Percentiles rank a stretch among this genome's conserved stretches.
phyloP scores from a whole-genome alignment of 2,329 filamentous ascomycete genomes.

The Bipolaris gigantea region DNA sequence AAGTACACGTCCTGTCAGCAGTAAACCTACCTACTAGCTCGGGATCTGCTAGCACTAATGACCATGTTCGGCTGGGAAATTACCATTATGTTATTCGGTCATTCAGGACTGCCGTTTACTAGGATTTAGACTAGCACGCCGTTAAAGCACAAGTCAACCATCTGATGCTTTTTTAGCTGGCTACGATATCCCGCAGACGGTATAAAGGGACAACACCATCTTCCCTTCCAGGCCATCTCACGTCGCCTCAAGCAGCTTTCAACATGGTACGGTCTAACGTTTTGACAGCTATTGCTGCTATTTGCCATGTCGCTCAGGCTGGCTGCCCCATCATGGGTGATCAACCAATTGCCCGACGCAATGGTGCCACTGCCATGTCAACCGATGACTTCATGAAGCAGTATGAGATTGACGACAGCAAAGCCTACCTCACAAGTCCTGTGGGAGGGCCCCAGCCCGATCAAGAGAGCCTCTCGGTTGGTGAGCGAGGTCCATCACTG shows the following conservation, averaged over 20 bases:
- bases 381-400: constrained; percentile 43
- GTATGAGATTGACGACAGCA: constrained; percentile 43
- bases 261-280: constrained; percentile 31
- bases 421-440: constrained; percentile 59
- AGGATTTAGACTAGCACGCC: neutral
- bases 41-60: neutral
- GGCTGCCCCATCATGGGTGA: constrained; percentile 44
- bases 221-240: neutral
- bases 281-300: constrained; percentile 32
- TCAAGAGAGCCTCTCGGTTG: constrained; percentile 67
- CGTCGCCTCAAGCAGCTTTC: neutral
- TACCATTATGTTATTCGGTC: constrained; percentile 2
- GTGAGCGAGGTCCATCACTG: constrained; percentile 66
- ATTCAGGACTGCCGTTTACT: neutral
- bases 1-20: neutral
- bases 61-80: constrained; percentile 7
- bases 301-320: constrained; percentile 25
- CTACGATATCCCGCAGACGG: neutral
- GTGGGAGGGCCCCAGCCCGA: constrained; percentile 69
- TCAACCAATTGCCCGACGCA: constrained; percentile 36
- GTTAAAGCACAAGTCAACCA: neutral
- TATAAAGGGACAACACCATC: constrained; percentile 17
- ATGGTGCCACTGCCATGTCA: constrained; percentile 15
- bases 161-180: neutral
- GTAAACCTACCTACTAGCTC: neutral